Percentiles rank a stretch among this genome's conserved stretches.
Conservation (phyloP, 1,284 basidiomycete genomes). For the Malassezia dermatis region DNA sequence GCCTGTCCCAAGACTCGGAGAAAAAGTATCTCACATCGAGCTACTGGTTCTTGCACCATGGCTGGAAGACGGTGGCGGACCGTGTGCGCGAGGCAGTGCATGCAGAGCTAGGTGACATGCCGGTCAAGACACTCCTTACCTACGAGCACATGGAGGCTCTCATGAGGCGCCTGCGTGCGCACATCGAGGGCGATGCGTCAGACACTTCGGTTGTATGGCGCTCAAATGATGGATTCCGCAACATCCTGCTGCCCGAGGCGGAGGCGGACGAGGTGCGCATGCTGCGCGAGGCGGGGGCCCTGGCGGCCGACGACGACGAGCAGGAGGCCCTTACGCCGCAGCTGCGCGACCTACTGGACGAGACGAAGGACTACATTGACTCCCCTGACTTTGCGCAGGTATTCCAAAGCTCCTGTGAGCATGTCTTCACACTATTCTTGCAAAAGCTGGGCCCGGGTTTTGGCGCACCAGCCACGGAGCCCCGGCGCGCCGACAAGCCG, state of each 20-base stretch:
- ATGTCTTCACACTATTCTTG: slow-evolving; percentile 56
- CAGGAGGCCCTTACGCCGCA: slow-evolving; percentile 39
- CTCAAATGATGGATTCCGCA: slow-evolving; percentile 36
- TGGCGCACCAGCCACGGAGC: slow-evolving; percentile 51
- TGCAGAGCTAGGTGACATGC: slow-evolving; percentile 49
- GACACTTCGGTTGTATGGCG: background rate
- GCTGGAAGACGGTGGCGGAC: slow-evolving; percentile 70
- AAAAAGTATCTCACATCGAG: slow-evolving; percentile 69
- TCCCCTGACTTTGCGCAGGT: slow-evolving; percentile 63
- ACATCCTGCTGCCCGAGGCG: slow-evolving; percentile 35
- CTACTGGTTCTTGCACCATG: slow-evolving; percentile 81
- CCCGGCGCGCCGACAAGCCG: slow-evolving; percentile 37
- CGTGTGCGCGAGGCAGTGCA: slow-evolving; percentile 60
- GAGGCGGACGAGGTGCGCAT: slow-evolving; percentile 28
- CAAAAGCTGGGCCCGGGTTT: slow-evolving; percentile 53
- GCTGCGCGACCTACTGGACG: slow-evolving; percentile 59
- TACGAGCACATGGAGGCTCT: slow-evolving; percentile 60
- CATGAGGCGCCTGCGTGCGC: slow-evolving; percentile 60
- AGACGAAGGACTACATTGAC: slow-evolving; percentile 59
- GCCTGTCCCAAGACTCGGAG: slow-evolving; percentile 56
- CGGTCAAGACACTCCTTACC: slow-evolving; percentile 63
- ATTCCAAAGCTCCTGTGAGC: slow-evolving; percentile 60
- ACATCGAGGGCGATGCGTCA: slow-evolving; percentile 50
- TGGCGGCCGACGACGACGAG: slow-evolving; percentile 13
- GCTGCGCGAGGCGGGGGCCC: slow-evolving; percentile 39